These are phyloP conservation scores for Populus hybrid DNA, from an alignment of 441 rosid species.

Conservation along the genomic window DNA sequence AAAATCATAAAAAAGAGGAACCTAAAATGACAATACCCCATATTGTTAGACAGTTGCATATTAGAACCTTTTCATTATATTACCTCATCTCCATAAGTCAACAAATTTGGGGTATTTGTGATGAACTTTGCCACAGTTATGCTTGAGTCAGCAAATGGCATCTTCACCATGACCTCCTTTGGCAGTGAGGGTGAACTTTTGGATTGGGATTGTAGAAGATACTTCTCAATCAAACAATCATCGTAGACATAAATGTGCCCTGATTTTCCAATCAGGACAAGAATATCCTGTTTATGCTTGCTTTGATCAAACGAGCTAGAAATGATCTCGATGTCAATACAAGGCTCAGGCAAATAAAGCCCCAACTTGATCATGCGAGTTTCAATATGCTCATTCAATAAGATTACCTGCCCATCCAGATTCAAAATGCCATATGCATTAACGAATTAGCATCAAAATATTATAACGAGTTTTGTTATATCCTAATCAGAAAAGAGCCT, in stretches of 20 bases:
- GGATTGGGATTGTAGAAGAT: constrained; percentile 76
- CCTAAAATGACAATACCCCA: background rate
- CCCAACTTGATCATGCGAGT: constrained; percentile 78
- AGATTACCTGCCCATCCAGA: constrained; percentile 53
- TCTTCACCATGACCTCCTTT: constrained; percentile 57
- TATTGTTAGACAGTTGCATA: background rate
- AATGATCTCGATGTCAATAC: constrained; percentile 68
- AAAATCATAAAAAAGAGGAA: background rate
- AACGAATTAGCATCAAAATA: background rate
- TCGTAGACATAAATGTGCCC: constrained; percentile 74
- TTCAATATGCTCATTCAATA: constrained; percentile 75
- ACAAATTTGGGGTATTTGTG: constrained; percentile 40
- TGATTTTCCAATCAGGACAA: constrained; percentile 76
- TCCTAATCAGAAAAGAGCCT: background rate
- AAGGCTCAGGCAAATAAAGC: constrained; percentile 77
- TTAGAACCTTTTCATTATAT: constrained; percentile 9
- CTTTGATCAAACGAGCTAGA: constrained; percentile 52
- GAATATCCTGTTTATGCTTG: constrained; percentile 55
- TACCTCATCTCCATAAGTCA: constrained; percentile 66
- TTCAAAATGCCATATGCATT: background rate
- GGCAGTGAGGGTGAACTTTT: constrained; percentile 78
- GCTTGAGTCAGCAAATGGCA: constrained; percentile 67
- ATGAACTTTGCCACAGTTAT: constrained; percentile 60
- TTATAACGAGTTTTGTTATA: background rate
- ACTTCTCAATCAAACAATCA: constrained; percentile 74